Conservation (phyloP, 768 basidiomycete species). For the Rubroboletus satanas region DNA sequence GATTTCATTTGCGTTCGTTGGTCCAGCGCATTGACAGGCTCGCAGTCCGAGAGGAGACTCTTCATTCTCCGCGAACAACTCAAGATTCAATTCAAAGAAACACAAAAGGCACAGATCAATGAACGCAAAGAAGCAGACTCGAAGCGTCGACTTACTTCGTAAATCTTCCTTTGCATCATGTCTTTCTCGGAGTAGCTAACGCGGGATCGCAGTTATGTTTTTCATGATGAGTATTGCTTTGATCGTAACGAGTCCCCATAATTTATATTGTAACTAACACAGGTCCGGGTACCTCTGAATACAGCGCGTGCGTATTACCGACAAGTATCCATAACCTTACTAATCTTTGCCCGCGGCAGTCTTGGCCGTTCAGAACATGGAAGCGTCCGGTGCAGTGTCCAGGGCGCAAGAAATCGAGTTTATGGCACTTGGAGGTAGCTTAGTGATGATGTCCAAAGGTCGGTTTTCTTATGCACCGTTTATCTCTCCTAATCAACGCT, state of each 20-base stretch:
- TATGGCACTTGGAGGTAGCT: slow-evolving; percentile 73
- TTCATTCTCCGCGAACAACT: slow-evolving; percentile 71
- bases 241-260: slow-evolving; percentile 4
- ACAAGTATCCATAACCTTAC: background rate
- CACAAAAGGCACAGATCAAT: slow-evolving; percentile 71
- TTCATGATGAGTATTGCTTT: slow-evolving; percentile 58
- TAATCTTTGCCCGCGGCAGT: slow-evolving; percentile 32
- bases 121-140: slow-evolving; percentile 75
- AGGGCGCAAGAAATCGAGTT: slow-evolving; percentile 85
- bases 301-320: slow-evolving; percentile 51
- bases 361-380: slow-evolving; percentile 90
- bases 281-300: slow-evolving; percentile 80
- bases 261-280: slow-evolving; percentile 30
- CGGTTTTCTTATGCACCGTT: slow-evolving; percentile 9
- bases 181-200: background rate
- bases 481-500: slow-evolving; percentile 2
- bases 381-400: slow-evolving; percentile 67
- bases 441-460: slow-evolving; percentile 90
- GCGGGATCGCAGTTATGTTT: slow-evolving; percentile 52
- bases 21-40: slow-evolving; percentile 1
- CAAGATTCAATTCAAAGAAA: slow-evolving; percentile 67
- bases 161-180: slow-evolving; percentile 36
- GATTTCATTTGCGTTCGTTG: background rate
- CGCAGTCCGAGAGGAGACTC: slow-evolving; percentile 52
- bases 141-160: slow-evolving; percentile 78